phyloP scores from a whole-genome alignment of 192 early-diverging fungal genomes.

The Backusella tarrabulga region DNA sequence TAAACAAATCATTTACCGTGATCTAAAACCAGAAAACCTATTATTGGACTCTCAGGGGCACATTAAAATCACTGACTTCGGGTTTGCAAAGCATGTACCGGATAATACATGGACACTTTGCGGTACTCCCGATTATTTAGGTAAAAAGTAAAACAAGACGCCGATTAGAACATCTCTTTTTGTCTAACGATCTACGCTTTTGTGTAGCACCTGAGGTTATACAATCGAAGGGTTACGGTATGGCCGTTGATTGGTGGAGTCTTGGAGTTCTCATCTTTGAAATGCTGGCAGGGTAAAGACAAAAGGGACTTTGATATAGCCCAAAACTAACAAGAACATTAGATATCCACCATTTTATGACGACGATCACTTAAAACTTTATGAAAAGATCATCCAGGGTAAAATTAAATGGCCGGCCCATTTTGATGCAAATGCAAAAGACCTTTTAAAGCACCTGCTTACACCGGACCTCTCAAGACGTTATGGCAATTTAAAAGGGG shows the following conservation, averaged over 20 bases:
- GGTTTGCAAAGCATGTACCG: slow-evolving; percentile 79
- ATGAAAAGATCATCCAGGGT: slow-evolving; percentile 87
- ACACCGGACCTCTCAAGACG: slow-evolving; percentile 80
- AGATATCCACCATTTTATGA: slow-evolving; percentile 88
- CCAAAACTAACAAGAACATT: no score
- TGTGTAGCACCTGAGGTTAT: slow-evolving; percentile 84
- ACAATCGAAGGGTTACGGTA: slow-evolving; percentile 86
- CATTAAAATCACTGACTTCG: slow-evolving; percentile 84
- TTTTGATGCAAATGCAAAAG: slow-evolving; percentile 79
- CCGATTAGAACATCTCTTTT: neutral
- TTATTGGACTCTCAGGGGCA: slow-evolving; percentile 74
- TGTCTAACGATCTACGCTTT: neutral
- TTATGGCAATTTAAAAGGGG: slow-evolving; percentile 85
- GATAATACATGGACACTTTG: slow-evolving; percentile 83
- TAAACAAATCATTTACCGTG: slow-evolving; percentile 73
- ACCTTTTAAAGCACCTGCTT: slow-evolving; percentile 80
- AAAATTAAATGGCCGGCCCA: slow-evolving; percentile 80
- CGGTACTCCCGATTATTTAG: slow-evolving; percentile 75
- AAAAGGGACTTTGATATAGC: neutral
- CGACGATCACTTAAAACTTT: slow-evolving; percentile 87
- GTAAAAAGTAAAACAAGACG: slow-evolving; percentile 58
- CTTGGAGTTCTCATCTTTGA: slow-evolving; percentile 92
- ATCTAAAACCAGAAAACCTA: slow-evolving; percentile 81
- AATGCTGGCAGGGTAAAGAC: slow-evolving; percentile 77
- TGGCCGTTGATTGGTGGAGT: slow-evolving; percentile 93